These are phyloP conservation scores for Phialemoniopsis sp. DNA, from an alignment of 2,329 filamentous ascomycete genomes.

Conservation along the genomic window DNA sequence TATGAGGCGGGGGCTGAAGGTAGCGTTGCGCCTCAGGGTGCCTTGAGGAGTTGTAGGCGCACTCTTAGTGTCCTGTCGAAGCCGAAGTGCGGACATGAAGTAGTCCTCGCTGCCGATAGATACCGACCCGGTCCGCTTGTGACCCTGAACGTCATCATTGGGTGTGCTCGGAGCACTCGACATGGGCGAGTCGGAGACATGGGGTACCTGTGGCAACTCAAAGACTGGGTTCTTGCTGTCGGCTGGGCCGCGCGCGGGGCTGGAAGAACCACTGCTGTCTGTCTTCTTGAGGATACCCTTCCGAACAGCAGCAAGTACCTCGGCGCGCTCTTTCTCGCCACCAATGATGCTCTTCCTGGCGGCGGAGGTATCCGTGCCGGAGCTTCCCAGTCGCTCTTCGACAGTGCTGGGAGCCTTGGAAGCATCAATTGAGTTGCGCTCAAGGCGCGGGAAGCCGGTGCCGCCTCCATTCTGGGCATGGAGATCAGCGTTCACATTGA, in stretches of 20 bases:
- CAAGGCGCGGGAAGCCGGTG: constrained; percentile 79
- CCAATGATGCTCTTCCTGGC: constrained; percentile 86
- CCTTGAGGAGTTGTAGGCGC: constrained; percentile 74
- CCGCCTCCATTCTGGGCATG: constrained; percentile 65
- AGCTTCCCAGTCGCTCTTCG: constrained; percentile 50
- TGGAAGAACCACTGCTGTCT: constrained; percentile 63
- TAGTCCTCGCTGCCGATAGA: constrained; percentile 83
- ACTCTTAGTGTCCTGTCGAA: constrained; percentile 74
- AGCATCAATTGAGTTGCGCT: constrained; percentile 76
- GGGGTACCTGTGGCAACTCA: constrained; percentile 57
- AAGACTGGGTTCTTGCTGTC: constrained; percentile 51
- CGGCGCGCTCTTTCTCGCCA: constrained; percentile 83
- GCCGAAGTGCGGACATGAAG: constrained; percentile 73
- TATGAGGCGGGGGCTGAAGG: constrained; percentile 88
- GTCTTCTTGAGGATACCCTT: constrained; percentile 94
- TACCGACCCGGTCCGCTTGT: constrained; percentile 65
- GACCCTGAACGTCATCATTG: constrained; percentile 67
- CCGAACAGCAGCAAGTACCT: constrained; percentile 85
- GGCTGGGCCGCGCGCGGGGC: constrained; percentile 58
- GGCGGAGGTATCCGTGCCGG: constrained; percentile 56
- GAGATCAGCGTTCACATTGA: constrained; percentile 71
- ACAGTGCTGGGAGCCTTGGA: constrained; percentile 37
- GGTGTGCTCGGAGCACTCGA: constrained; percentile 88
- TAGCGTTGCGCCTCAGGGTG: constrained; percentile 56
- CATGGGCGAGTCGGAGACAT: constrained; percentile 70